Evolutionary conservation across 441 rosid species (phyloP).

Genomic region (Gossypium trilobum): DNA sequence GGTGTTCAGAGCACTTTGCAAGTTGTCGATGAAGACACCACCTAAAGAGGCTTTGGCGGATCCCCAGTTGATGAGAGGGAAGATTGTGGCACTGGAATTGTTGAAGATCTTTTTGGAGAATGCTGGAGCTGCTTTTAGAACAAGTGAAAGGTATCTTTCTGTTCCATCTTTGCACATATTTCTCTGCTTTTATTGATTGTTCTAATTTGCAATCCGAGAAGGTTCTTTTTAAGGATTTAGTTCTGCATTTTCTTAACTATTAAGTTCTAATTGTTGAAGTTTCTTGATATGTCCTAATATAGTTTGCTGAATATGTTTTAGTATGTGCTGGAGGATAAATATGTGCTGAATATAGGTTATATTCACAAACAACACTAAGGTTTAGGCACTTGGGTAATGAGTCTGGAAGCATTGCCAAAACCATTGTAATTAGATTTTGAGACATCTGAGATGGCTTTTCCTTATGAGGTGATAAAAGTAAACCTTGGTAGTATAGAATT

Average conservation of each 20-base stretch:
- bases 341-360: not conserved
- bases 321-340: not conserved
- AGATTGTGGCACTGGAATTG: conserved; percentile 90
- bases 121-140: conserved; percentile 93
- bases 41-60: conserved; percentile 79
- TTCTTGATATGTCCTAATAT: not conserved
- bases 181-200: not conserved
- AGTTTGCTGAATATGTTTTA: not conserved
- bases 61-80: conserved; percentile 87
- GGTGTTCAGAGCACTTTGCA: conserved; percentile 95
- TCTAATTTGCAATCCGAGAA: not conserved
- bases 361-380: not conserved
- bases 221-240: not conserved
- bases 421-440: not conserved
- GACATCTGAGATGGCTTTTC: not conserved
- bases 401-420: not conserved
- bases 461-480: not conserved
- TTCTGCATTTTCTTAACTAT: not conserved
- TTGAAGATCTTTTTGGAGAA: conserved; percentile 94
- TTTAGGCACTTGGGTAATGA: not conserved
- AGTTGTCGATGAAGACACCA: conserved; percentile 93
- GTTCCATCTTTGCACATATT: not conserved
- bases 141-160: conserved; percentile 72
- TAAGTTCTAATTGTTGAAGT: too few relatives aligned
- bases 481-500: not conserved